Evolutionary conservation across 2,329 filamentous ascomycete species (phyloP).

Genomic region (Drechslerella dactyloides): DNA sequence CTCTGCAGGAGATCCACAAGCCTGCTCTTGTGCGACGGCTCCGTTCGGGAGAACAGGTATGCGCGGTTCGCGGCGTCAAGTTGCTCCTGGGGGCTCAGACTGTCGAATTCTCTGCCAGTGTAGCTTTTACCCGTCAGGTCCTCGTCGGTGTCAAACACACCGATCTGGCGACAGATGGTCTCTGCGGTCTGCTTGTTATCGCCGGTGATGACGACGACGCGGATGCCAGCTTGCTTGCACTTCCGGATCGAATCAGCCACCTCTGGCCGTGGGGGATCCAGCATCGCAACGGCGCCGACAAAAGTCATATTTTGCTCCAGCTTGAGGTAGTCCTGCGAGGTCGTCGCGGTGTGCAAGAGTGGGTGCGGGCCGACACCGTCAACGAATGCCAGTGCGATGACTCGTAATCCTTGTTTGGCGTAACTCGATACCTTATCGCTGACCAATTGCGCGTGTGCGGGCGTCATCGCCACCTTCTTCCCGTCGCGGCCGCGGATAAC

Average conservation of each 20-base stretch:
- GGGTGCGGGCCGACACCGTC: conserved; percentile 75
- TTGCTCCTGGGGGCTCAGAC: conserved; percentile 77
- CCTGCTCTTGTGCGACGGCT: conserved; percentile 96
- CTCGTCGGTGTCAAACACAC: conserved; percentile 82
- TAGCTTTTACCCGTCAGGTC: conserved; percentile 89
- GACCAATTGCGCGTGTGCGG: conserved; percentile 73
- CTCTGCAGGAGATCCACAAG: conserved; percentile 95
- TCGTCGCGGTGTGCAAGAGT: conserved; percentile 75
- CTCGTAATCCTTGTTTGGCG: conserved; percentile 87
- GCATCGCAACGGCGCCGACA: conserved; percentile 91
- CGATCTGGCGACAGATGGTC: conserved; percentile 96
- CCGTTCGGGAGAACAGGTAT: conserved; percentile 92
- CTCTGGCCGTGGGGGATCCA: conserved; percentile 93
- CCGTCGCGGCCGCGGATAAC: conserved; percentile 78
- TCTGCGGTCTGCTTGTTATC: conserved; percentile 98
- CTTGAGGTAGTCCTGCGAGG: conserved; percentile 80
- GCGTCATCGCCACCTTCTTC: conserved; percentile 74
- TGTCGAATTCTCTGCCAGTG: conserved; percentile 93
- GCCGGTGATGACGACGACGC: conserved; percentile 96
- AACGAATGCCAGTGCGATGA: conserved; percentile 88
- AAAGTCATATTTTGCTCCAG: conserved; percentile 95
- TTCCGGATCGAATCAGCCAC: conserved; percentile 83
- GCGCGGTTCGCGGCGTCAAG: conserved; percentile 82
- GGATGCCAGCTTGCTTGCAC: conserved; percentile 90
- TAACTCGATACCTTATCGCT: conserved; percentile 84